Evolutionary conservation across 768 basidiomycete species (phyloP).

Genomic region (Steccherinum ochraceum): DNA sequence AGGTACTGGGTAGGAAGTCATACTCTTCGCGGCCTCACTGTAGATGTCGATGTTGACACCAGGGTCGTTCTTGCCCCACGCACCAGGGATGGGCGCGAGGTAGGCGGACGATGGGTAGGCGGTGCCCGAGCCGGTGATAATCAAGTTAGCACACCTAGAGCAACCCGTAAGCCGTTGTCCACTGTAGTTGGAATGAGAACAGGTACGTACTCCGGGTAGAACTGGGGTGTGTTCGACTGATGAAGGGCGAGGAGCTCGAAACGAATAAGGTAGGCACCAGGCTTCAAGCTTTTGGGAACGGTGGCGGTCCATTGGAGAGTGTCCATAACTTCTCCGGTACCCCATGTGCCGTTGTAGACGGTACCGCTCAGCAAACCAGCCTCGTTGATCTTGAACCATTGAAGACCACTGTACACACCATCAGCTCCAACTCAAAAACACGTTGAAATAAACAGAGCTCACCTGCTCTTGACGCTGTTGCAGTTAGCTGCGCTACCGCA

Average conservation of each 20-base stretch:
- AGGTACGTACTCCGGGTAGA: conserved; percentile 27
- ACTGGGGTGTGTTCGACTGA: conserved; percentile 20
- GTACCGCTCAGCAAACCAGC: conserved; percentile 26
- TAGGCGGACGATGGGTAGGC: neutral
- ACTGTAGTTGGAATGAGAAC: neutral
- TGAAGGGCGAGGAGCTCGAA: conserved; percentile 16
- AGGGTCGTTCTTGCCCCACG: neutral
- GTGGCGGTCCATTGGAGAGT: conserved; percentile 26
- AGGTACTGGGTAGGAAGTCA: neutral
- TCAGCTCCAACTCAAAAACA: neutral
- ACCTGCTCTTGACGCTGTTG: neutral
- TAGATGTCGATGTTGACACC: conserved; percentile 1
- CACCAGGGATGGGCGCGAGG: neutral
- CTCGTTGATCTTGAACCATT: conserved; percentile 33
- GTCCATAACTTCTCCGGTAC: conserved; percentile 25
- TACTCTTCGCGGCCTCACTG: neutral
- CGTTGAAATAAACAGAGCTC: neutral
- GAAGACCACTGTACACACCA: neutral
- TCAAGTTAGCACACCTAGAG: conserved; percentile 22
- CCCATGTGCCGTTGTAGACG: conserved; percentile 27
- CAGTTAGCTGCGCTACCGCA: conserved; percentile 17
- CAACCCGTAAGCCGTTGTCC: neutral
- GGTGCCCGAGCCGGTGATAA: conserved; percentile 10
- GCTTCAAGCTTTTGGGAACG: conserved; percentile 9
- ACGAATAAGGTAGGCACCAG: conserved; percentile 14